phyloP scores from a whole-genome alignment of 345 rosid genomes.

The Camelina sativa region DNA sequence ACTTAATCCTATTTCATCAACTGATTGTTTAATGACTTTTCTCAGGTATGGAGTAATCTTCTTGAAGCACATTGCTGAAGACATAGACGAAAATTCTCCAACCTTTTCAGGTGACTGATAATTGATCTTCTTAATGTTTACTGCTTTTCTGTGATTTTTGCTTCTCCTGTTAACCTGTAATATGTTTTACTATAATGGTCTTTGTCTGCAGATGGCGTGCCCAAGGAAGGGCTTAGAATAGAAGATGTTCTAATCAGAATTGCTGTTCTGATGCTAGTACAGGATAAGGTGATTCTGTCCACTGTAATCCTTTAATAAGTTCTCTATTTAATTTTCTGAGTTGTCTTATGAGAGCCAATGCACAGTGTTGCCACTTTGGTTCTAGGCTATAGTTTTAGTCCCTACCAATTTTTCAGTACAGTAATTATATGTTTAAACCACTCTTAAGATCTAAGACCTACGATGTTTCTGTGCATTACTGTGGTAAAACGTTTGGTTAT shows the following conservation, averaged over 20 bases:
- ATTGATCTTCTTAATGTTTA: constrained; percentile 15
- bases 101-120: constrained; percentile 71
- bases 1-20: constrained; percentile 2
- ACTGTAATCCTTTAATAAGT: not conserved
- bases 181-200: constrained; percentile 4
- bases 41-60: constrained; percentile 78
- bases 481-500: constrained; percentile 1
- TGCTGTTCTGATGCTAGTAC: constrained; percentile 65
- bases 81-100: constrained; percentile 61
- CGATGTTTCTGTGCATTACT: not conserved
- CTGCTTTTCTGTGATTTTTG: constrained; percentile 17
- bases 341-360: constrained; percentile 27
- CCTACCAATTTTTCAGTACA: not conserved
- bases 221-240: constrained; percentile 97
- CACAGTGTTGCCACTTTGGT: constrained; percentile 9
- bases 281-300: constrained; percentile 71
- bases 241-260: constrained; percentile 87
- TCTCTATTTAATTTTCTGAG: constrained; percentile 13
- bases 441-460: not conserved
- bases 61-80: constrained; percentile 75
- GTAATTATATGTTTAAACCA: constrained; percentile 18
- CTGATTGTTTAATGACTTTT: constrained; percentile 10
- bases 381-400: constrained; percentile 6
- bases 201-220: constrained; percentile 87
- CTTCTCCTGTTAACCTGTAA: constrained; percentile 25